Evolutionary conservation across 306 rosid genomes (phyloP), one percentile per base, ranked within the genome.

Genomic region (Dryas alaskensis): DNA sequence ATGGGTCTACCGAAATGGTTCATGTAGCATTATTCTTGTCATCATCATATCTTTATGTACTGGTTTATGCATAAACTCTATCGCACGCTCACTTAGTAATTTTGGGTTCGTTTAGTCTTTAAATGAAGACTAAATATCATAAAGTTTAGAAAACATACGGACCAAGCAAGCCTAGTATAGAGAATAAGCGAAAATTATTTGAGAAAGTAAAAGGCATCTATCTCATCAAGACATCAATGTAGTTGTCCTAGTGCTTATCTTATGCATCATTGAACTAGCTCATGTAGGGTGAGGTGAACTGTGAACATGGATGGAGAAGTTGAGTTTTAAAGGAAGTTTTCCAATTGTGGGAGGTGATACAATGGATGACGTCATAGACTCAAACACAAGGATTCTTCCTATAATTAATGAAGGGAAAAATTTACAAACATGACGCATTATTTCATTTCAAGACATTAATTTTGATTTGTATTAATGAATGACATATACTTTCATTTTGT

Each of bases 201-300:
- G 12, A 40, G 49, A 62, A 62, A 40, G 25, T 4, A 8, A 60
- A 62, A 16, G n/a, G 47, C 67, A 67, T 14, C 13, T 31, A 67
- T 14, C 13, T 31, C 37, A 31, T 31, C 37, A 31, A 31, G 37
- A 65, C 51, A 44, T 25, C 42, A 72, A 25, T 60, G 70, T n/a
- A 57, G 53, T 59, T 62, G 72, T 57, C 74, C 51, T 67, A 58
- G 60, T 73, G 69, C 22, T 67, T 44, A 71, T 71, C 61, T 60
- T 45, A 51, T 45, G 53, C 42, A 66, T 69, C 68, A n/a, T 53
- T 57, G 51, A 49, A 3, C n/a, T 4, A 63, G 75, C 64, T 22
- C 72, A 52, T 65, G 80, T 65, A 72, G 78, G 78, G 76, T 58
- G 69, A 46, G 59, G 67, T 27, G 60, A 73, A 70, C 63, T 62